Conservation (phyloP, 192 early-diverging fungal genomes). For the Chytriomyces hyalinus region DNA sequence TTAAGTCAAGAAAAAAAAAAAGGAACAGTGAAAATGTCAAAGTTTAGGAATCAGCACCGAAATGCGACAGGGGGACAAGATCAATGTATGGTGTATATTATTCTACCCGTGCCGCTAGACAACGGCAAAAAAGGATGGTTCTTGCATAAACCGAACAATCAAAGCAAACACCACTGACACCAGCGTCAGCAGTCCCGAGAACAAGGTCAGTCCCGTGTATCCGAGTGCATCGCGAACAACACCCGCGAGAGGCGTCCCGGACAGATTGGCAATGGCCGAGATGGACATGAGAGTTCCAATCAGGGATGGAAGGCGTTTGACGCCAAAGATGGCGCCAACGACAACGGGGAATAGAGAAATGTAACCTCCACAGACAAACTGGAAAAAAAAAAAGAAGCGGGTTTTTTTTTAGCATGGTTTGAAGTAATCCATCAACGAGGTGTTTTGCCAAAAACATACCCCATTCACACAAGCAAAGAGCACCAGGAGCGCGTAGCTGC, state of each 20-base stretch:
- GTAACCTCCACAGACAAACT: conserved; percentile 50
- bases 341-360: conserved; percentile 52
- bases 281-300: conserved; percentile 35
- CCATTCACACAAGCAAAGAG: conserved; percentile 53
- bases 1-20: too few relatives aligned
- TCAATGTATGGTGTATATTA: too few relatives aligned
- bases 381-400: background rate
- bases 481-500: conserved; percentile 37
- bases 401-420: background rate
- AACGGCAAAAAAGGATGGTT: conserved; percentile 6
- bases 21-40: too few relatives aligned
- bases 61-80: too few relatives aligned
- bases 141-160: conserved; percentile 20
- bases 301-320: conserved; percentile 28
- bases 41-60: too few relatives aligned
- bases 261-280: conserved; percentile 29
- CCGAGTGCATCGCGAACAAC: conserved; percentile 5
- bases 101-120: background rate
- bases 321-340: conserved; percentile 25
- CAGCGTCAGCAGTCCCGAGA: conserved; percentile 9
- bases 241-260: conserved; percentile 30
- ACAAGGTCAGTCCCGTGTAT: conserved; percentile 13
- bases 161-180: conserved; percentile 19
- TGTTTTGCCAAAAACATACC: background rate
- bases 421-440: background rate